These are phyloP conservation scores for Thuidium tamariscinum DNA, from an alignment of 225 moss, liverwort and hornwort genomes.

Conservation along the genomic window DNA sequence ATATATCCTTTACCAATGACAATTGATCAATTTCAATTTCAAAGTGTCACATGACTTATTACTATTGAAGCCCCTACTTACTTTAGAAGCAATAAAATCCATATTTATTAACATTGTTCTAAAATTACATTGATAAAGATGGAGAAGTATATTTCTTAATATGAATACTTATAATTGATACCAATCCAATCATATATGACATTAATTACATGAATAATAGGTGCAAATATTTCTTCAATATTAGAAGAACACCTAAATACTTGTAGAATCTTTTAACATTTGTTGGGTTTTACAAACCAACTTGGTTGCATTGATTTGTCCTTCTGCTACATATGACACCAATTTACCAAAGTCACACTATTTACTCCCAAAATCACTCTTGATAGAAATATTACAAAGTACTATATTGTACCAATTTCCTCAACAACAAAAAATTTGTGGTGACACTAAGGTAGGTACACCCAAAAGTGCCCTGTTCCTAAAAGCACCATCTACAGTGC, in stretches of 20 bases:
- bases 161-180: not conserved
- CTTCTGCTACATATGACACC: not conserved
- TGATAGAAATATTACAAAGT: not conserved
- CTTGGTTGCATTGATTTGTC: accelerated
- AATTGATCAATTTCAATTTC: not conserved
- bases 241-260: too few species aligned
- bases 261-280: not conserved
- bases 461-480: too few species aligned
- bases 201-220: not conserved
- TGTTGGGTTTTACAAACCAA: not conserved
- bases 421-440: too few species aligned
- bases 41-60: not conserved
- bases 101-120: not conserved
- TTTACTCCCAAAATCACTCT: not conserved
- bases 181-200: accelerated
- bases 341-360: not conserved
- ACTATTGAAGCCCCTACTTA: accelerated
- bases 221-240: not conserved
- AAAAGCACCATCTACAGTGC: too few species aligned
- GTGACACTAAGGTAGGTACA: not conserved
- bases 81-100: not conserved
- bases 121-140: not conserved
- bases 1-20: not conserved
- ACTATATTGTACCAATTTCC: not conserved
- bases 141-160: too few species aligned